Evolutionary conservation across 23 red algal species (phyloP).

Genomic region (Pyropia yezoensis): DNA sequence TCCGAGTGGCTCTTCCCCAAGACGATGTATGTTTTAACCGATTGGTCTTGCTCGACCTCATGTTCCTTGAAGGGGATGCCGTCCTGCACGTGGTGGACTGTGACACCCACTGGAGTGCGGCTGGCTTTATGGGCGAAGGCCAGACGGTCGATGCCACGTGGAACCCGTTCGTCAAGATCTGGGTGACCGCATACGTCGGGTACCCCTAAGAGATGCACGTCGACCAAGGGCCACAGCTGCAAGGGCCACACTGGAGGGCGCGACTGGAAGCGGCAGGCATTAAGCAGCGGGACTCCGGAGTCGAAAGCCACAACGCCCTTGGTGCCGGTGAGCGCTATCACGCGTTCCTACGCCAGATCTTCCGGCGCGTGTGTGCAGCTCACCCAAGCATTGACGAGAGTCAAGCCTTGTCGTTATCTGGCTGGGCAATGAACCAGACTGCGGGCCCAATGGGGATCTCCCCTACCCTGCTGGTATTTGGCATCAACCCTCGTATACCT

Average conservation of each 20-base stretch:
- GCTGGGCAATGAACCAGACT: constrained; percentile 11
- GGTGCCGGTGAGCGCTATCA: constrained; percentile 10
- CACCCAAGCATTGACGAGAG: neutral
- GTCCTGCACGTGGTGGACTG: constrained; percentile 1
- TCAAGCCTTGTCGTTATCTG: neutral
- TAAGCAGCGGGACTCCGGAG: neutral
- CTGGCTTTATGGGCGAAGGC: neutral
- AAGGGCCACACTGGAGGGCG: neutral
- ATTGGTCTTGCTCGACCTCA: neutral
- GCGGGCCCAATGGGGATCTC: constrained; percentile 7
- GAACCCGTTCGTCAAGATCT: neutral
- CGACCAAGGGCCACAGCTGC: neutral
- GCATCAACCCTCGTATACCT: neutral
- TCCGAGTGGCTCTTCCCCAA: neutral
- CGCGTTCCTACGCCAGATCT: constrained; percentile 8
- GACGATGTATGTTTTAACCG: constrained; percentile 1
- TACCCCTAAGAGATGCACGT: neutral
- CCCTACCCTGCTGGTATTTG: constrained; percentile 6
- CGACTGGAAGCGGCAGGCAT: neutral
- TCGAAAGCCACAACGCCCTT: constrained; percentile 21
- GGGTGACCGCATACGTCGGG: neutral
- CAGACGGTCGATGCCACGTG: neutral
- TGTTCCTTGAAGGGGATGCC: neutral
- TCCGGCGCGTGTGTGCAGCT: neutral
- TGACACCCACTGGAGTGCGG: neutral